Conservation (phyloP, 805 yeast genomes). For the Saccharomycopsis selenospora region DNA sequence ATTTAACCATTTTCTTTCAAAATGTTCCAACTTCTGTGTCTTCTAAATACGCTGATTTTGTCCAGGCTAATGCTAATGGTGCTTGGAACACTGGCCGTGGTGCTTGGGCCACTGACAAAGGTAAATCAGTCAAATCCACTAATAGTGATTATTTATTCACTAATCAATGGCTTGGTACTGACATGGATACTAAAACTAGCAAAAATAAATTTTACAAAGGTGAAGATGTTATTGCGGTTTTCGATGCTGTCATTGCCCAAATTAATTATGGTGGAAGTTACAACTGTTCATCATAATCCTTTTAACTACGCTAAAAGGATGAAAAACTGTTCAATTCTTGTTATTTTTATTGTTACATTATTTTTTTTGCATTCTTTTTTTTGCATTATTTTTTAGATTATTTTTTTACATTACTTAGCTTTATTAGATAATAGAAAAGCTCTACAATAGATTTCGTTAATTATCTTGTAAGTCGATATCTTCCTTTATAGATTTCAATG, state of each 20-base stretch:
- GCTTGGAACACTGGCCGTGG: conserved; percentile 5
- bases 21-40: conserved; percentile 1
- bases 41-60: background rate
- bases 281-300: too few species aligned
- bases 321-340: background rate
- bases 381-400: too few species aligned
- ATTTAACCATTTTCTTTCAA: conserved; percentile 1
- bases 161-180: background rate
- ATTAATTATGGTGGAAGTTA: background rate
- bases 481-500: too few species aligned
- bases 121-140: too few species aligned
- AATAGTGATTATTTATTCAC: background rate
- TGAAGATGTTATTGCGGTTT: background rate
- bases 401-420: too few species aligned
- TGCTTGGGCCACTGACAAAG: background rate
- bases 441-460: too few species aligned
- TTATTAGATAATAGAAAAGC: too few species aligned
- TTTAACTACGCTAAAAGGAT: background rate
- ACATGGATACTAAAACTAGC: background rate
- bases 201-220: background rate
- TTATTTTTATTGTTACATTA: background rate
- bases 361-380: background rate
- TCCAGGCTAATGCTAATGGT: conserved; percentile 6
- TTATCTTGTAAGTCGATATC: too few species aligned
- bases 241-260: conserved; percentile 3